These are phyloP conservation scores for Pleurotus cornucopiae DNA, from an alignment of 768 basidiomycete genomes.

Conservation along the genomic window DNA sequence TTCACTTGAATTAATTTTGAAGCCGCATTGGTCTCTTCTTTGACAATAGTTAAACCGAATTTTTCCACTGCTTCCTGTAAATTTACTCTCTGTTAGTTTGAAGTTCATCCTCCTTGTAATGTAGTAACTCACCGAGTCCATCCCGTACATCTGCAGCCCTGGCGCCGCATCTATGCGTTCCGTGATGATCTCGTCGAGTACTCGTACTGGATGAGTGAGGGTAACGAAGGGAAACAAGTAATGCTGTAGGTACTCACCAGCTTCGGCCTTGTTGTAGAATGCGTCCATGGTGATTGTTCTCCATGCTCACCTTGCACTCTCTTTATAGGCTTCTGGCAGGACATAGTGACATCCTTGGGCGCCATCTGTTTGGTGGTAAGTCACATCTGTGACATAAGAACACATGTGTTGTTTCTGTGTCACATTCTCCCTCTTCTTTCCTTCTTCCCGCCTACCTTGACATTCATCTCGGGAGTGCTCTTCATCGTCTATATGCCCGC, in stretches of 20 bases:
- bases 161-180: not conserved
- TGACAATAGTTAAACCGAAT: not conserved
- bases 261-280: not conserved
- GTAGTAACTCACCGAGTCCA: not conserved
- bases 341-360: no score
- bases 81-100: not conserved
- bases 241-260: not conserved
- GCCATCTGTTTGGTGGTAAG: no score
- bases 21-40: not conserved
- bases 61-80: not conserved
- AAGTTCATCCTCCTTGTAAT: not conserved
- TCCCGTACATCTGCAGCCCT: not conserved
- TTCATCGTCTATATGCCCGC: no score
- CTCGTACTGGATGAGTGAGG: not conserved
- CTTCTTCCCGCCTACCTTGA: no score
- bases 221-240: no score
- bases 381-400: no score
- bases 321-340: no score
- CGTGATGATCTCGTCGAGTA: not conserved
- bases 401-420: no score
- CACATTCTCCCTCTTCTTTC: no score
- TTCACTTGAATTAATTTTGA: not conserved
- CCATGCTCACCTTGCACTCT: no score
- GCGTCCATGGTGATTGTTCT: not conserved
- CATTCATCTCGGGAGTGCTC: no score